These are phyloP conservation scores for Ophiocordyceps camponoti-leonardi DNA, from an alignment of 2,329 filamentous ascomycete species.

Conservation along the genomic window DNA sequence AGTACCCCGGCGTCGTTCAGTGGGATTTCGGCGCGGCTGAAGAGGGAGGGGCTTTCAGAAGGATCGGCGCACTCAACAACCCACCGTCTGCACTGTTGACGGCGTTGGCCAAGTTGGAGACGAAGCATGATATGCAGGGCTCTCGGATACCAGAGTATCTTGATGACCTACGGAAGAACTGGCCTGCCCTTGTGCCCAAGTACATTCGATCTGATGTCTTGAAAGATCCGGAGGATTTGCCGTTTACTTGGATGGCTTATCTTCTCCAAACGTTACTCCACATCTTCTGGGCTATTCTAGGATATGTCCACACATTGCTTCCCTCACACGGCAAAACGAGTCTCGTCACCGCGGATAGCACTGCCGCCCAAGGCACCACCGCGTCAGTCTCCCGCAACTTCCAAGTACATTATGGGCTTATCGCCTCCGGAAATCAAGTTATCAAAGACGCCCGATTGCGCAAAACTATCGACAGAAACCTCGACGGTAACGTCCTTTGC, in stretches of 20 bases:
- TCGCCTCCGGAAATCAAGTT: background rate
- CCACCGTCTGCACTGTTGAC: background rate
- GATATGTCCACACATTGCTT: background rate
- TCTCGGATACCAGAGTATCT: background rate
- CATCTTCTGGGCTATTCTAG: background rate
- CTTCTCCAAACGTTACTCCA: background rate
- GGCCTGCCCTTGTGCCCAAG: background rate
- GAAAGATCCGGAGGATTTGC: background rate
- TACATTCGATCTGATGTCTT: background rate
- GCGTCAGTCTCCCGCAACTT: background rate
- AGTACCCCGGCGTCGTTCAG: constrained; percentile 3
- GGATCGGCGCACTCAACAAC: background rate
- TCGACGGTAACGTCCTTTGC: background rate
- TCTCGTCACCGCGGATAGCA: too few species aligned
- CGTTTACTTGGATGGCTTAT: background rate
- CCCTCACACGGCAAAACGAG: background rate
- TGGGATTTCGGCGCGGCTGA: constrained; percentile 4
- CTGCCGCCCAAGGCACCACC: background rate
- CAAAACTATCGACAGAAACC: background rate
- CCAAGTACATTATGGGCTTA: background rate
- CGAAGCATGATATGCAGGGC: background rate
- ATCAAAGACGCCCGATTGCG: background rate
- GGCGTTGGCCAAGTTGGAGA: background rate
- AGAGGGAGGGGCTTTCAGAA: background rate
- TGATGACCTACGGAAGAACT: background rate